A percentile compares a stretch with the other conserved stretches of the same genome.
Conservation (phyloP, 2,329 filamentous ascomycete genomes). For the Colletotrichum tropicicola region DNA sequence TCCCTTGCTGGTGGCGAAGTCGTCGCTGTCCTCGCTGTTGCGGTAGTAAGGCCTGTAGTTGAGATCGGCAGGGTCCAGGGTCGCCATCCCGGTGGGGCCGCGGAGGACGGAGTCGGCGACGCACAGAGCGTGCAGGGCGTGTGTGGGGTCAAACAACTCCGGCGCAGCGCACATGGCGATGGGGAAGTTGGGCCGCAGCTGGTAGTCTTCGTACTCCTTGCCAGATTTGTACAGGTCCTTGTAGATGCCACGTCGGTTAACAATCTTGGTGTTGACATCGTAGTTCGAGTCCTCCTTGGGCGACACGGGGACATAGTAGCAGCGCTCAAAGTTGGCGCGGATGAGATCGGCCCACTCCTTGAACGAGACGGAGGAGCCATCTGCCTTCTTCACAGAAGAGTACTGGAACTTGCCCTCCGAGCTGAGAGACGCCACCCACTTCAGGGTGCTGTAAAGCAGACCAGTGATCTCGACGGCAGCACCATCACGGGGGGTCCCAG, state of each 20-base stretch:
- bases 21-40: constrained; percentile 91
- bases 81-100: constrained; percentile 94
- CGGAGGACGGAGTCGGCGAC: constrained; percentile 82
- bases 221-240: constrained; percentile 95
- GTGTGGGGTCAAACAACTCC: constrained; percentile 80
- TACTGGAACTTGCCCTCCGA: constrained; percentile 77
- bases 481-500: constrained; percentile 95
- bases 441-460: constrained; percentile 87
- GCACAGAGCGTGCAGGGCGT: constrained; percentile 82
- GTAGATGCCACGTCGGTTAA: constrained; percentile 96
- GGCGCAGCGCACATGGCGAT: constrained; percentile 96
- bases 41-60: constrained; percentile 96
- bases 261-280: constrained; percentile 79
- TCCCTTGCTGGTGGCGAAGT: constrained; percentile 93
- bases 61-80: constrained; percentile 87
- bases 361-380: constrained; percentile 72
- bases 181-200: constrained; percentile 91
- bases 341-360: constrained; percentile 82
- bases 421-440: constrained; percentile 78
- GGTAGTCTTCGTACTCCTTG: constrained; percentile 98
- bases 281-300: constrained; percentile 77
- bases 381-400: constrained; percentile 73
- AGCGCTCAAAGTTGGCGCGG: constrained; percentile 87
- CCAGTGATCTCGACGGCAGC: constrained; percentile 96
- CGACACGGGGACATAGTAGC: constrained; percentile 84